Evolutionary conservation across 768 basidiomycete species (phyloP), one percentile per base, ranked within the genome.

Genomic region (Termitomyces sp.): DNA sequence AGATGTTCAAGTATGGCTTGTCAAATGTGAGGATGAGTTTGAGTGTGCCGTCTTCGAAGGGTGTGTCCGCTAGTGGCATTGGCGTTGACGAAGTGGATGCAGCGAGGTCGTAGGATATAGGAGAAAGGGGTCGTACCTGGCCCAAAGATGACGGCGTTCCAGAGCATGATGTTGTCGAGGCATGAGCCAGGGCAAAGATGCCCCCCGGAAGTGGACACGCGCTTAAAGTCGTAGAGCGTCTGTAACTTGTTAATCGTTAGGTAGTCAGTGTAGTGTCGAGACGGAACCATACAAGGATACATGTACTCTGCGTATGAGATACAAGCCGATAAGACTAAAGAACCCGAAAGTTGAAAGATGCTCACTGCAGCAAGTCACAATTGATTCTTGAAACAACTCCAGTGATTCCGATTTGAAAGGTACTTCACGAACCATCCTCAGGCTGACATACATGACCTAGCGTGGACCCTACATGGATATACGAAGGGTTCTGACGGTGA

Each of bases 131-230:
- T 74, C 88, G 67, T 58, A 95, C 96, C 89, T 73, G 97, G 97
- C 2, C 97, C 97, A 68, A 99, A 98, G 61, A 99, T 99, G 56
- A 99, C 97, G 1, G 97, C 97, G 66, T 99, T 99, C 97, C 97
- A 99, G 16, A 98, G 81, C 94, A 98, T 97, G 73, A 99, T 97
- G 71, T 98, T 98, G 70, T 98, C 97, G 2, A 93, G 88, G 68
- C 93, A 95, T 68, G 97, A 96, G 66, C 93, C 95, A n/a, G n/a
- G 14, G 96, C 97, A 4, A 92, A 95, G 63, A 99, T 94, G 6
- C n/a, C n/a, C n/a, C n/a, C n/a, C n/a, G n/a, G n/a, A n/a, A n/a
- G n/a, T n/a, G n/a, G n/a, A n/a, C n/a, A n/a, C n/a, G n/a, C n/a
- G n/a, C n/a, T n/a, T n/a, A n/a, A n/a, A n/a, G n/a, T n/a, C n/a